A percentile compares a stretch with the other conserved stretches of the same genome.
Evolutionary conservation across 2,329 filamentous ascomycete genomes (phyloP).

Genomic region (Fusarium tupiense): DNA sequence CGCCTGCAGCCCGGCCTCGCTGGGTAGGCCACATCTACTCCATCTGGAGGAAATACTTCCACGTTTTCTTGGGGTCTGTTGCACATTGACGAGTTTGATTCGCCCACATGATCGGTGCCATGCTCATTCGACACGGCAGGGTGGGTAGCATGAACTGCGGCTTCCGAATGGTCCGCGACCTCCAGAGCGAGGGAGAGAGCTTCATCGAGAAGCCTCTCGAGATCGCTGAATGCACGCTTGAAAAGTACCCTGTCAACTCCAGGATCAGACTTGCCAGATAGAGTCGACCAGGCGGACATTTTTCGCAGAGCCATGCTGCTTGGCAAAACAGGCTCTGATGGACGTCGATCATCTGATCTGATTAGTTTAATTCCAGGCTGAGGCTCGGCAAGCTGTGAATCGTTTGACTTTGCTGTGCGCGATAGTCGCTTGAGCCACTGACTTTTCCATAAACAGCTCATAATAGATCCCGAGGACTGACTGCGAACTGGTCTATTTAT

Average conservation of each 20-base stretch:
- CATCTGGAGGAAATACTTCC: conserved; percentile 2
- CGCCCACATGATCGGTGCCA: neutral
- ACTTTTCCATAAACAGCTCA: conserved; percentile 48
- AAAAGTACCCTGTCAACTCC: conserved; percentile 45
- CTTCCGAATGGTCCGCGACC: conserved; percentile 48
- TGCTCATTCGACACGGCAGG: conserved; percentile 19
- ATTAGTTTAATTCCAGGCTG: conserved; percentile 25
- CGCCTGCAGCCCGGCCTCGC: conserved; percentile 35
- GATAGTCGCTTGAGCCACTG: conserved; percentile 49
- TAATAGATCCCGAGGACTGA: conserved; percentile 42
- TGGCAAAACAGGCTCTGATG: conserved; percentile 37
- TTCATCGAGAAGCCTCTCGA: conserved; percentile 59
- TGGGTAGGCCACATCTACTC: neutral
- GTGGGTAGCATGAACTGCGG: conserved; percentile 8
- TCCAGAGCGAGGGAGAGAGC: conserved; percentile 56
- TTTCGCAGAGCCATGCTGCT: conserved; percentile 27
- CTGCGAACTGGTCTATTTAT: conserved; percentile 27
- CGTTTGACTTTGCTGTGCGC: conserved; percentile 40
- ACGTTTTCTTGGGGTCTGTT: conserved; percentile 11
- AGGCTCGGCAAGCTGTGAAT: conserved; percentile 43
- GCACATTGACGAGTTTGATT: conserved; percentile 5
- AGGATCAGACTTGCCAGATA: conserved; percentile 35
- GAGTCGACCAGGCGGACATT: conserved; percentile 24
- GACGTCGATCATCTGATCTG: conserved; percentile 26
- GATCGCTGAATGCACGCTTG: conserved; percentile 51